phyloP scores from a whole-genome alignment of 495 filamentous ascomycete genomes.

The Amorphotheca resinae region DNA sequence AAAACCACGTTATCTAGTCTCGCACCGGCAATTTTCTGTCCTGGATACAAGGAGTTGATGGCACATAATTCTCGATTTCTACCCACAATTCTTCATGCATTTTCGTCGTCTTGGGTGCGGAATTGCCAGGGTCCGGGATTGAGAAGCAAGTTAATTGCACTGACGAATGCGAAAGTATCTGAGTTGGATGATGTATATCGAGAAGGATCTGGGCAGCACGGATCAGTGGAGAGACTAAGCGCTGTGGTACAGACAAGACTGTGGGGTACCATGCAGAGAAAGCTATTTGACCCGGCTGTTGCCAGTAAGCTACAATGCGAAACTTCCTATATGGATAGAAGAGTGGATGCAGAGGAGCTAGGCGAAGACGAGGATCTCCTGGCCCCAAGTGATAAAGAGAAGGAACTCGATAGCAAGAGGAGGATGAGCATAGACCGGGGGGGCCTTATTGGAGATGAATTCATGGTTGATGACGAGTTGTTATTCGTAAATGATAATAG shows the following conservation, averaged over 20 bases:
- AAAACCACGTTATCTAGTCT: neutral
- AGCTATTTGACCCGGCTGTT: conserved; percentile 7
- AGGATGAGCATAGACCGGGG: neutral
- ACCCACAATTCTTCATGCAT: conserved; percentile 8
- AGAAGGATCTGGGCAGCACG: neutral
- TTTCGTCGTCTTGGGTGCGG: conserved; percentile 5
- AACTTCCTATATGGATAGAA: neutral
- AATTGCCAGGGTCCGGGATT: conserved; percentile 8
- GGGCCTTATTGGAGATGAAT: neutral
- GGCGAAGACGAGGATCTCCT: conserved; percentile 1
- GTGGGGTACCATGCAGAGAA: conserved; percentile 18
- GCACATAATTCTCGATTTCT: conserved; percentile 12
- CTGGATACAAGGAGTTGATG: conserved; percentile 13
- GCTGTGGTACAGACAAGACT: conserved; percentile 7
- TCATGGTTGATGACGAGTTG: conserved; percentile 3
- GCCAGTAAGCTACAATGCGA: neutral
- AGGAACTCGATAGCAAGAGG: neutral
- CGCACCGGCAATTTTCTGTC: conserved; percentile 8
- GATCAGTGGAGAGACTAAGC: neutral
- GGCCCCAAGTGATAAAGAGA: neutral
- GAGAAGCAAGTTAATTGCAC: conserved; percentile 5
- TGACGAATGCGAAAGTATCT: neutral
- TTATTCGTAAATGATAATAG: conserved; percentile 8
- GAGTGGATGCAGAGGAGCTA: neutral
- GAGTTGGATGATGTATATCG: neutral